Conservation (phyloP, 306 rosid genomes). For the Notholithocarpus densiflorus region DNA sequence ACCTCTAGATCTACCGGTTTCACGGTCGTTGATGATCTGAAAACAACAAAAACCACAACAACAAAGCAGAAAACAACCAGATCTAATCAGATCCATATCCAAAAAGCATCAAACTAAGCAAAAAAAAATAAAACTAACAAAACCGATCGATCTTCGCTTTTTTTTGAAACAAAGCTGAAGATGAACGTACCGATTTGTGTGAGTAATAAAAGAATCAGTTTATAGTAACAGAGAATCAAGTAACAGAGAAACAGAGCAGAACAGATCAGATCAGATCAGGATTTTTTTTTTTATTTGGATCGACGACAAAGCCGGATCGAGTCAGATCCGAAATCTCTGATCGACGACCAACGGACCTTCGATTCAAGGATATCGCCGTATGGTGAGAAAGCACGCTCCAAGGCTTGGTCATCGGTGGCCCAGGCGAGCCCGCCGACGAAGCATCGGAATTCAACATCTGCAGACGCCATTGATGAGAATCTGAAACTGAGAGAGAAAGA, state of each 20-base stretch:
- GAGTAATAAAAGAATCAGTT: slow-evolving; percentile 52
- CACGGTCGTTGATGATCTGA: slow-evolving; percentile 90
- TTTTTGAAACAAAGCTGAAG: slow-evolving; percentile 60
- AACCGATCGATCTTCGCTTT: slow-evolving; percentile 94
- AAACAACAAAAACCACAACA: not conserved
- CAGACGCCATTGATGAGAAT: slow-evolving; percentile 44
- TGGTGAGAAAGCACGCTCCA: slow-evolving; percentile 55
- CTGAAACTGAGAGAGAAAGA: too few relatives aligned
- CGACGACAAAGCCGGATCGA: slow-evolving; percentile 48
- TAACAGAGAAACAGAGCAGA: slow-evolving; percentile 63
- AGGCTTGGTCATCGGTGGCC: slow-evolving; percentile 72
- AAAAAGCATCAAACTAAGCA: too few relatives aligned
- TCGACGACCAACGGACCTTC: slow-evolving; percentile 86
- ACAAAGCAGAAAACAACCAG: too few relatives aligned
- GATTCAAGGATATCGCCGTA: slow-evolving; percentile 74
- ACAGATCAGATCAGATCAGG: slow-evolving; percentile 46
- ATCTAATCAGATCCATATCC: slow-evolving; percentile 19
- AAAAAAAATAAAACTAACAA: not conserved
- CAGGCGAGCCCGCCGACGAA: slow-evolving; percentile 98
- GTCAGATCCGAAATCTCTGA: slow-evolving; percentile 65
- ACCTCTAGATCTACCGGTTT: slow-evolving; percentile 91
- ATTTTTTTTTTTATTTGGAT: slow-evolving; percentile 19
- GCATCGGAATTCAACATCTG: slow-evolving; percentile 73
- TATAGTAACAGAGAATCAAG: slow-evolving; percentile 62
- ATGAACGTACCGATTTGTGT: slow-evolving; percentile 83